These are phyloP conservation scores for Penicillium maclennaniae DNA, from an alignment of 495 filamentous ascomycete species.

Conservation along the genomic window DNA sequence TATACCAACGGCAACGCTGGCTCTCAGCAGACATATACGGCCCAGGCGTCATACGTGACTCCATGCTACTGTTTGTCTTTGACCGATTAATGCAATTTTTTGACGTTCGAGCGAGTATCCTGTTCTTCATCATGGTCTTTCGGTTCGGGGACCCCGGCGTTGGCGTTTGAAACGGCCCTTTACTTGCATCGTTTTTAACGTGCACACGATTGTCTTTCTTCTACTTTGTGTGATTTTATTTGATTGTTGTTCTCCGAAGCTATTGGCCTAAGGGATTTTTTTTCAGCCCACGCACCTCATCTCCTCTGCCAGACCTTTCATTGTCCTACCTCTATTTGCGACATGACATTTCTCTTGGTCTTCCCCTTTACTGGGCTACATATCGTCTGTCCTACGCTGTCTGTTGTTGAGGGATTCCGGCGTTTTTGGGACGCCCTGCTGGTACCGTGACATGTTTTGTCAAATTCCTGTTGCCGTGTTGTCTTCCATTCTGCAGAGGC, in stretches of 20 bases:
- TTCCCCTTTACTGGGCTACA: slow-evolving; percentile 14
- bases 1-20: slow-evolving; percentile 21
- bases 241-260: slow-evolving; percentile 1
- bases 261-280: slow-evolving; percentile 5
- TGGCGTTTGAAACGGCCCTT: slow-evolving; percentile 21
- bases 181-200: slow-evolving; percentile 23
- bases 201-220: slow-evolving; percentile 27
- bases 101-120: slow-evolving; percentile 18
- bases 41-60: slow-evolving; percentile 36
- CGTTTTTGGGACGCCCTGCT: slow-evolving; percentile 13
- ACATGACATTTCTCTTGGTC: slow-evolving; percentile 6
- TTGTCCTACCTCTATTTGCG: slow-evolving; percentile 1
- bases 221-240: slow-evolving; percentile 23
- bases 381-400: slow-evolving; percentile 8
- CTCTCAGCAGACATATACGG: slow-evolving; percentile 36
- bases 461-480: background rate
- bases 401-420: slow-evolving; percentile 10
- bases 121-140: slow-evolving; percentile 23
- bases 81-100: slow-evolving; percentile 29
- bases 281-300: background rate
- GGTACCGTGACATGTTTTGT: slow-evolving; percentile 9
- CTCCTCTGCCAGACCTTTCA: background rate
- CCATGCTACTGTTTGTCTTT: slow-evolving; percentile 43
- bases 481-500: background rate
- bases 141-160: slow-evolving; percentile 18